Evolutionary conservation across 2,329 filamentous ascomycete genomes (phyloP).

Genomic region (Penicillium sclerotigenum): DNA sequence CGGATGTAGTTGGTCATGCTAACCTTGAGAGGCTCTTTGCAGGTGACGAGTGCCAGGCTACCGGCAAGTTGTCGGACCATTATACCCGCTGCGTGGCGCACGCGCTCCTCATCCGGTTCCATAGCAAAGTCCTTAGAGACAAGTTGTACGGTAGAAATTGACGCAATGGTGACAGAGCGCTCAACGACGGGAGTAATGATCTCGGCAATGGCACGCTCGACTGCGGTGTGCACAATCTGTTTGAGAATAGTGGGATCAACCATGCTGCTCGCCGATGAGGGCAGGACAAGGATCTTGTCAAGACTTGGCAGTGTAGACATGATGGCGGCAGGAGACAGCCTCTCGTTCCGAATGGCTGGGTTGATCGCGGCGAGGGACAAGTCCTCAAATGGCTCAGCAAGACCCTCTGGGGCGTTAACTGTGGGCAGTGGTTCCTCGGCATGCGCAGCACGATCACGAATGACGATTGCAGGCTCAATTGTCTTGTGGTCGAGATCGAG

Average conservation of each 20-base stretch:
- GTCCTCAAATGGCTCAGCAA: constrained; percentile 82
- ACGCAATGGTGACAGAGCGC: constrained; percentile 93
- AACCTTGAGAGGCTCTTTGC: constrained; percentile 91
- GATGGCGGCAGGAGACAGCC: constrained; percentile 73
- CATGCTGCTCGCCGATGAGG: constrained; percentile 72
- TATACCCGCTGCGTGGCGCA: constrained; percentile 81
- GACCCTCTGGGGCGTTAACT: constrained; percentile 60
- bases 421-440: constrained; percentile 56
- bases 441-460: constrained; percentile 70
- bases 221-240: constrained; percentile 77
- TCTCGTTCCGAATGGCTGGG: constrained; percentile 63
- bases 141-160: constrained; percentile 92
- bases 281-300: constrained; percentile 72
- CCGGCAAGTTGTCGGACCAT: constrained; percentile 95
- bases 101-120: constrained; percentile 81
- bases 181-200: constrained; percentile 98
- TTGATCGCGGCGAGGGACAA: constrained; percentile 72
- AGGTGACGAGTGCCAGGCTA: constrained; percentile 92
- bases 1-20: constrained; percentile 98
- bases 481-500: constrained; percentile 87
- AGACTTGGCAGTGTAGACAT: constrained; percentile 81
- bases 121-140: constrained; percentile 95
- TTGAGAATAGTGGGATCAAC: constrained; percentile 65
- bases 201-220: constrained; percentile 86
- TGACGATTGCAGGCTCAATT: constrained; percentile 82